Percentiles rank a stretch among this genome's conserved stretches.
Evolutionary conservation across 2,329 filamentous ascomycete species (phyloP).

Genomic region (Penicillium fuscoglaucum): DNA sequence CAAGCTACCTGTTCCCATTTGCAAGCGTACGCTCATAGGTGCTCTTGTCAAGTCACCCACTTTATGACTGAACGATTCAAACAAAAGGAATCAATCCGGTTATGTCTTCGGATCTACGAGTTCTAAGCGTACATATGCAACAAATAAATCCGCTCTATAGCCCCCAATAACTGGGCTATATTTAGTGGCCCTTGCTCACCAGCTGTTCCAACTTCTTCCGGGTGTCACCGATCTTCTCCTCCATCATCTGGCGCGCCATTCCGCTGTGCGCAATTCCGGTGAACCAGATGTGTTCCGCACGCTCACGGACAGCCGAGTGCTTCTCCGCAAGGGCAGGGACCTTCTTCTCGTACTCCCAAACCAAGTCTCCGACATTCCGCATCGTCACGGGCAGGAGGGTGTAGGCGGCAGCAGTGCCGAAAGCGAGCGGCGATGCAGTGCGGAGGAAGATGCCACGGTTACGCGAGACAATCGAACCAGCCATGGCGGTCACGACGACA

Average conservation of each 20-base stretch:
- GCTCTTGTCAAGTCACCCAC: not conserved
- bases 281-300: slow-evolving; percentile 67
- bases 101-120: slow-evolving; percentile 31
- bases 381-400: slow-evolving; percentile 84
- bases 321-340: slow-evolving; percentile 80
- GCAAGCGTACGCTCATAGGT: not conserved
- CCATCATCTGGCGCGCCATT: slow-evolving; percentile 69
- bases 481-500: slow-evolving; percentile 91
- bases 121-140: slow-evolving; percentile 34
- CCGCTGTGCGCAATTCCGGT: slow-evolving; percentile 74
- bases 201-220: slow-evolving; percentile 80
- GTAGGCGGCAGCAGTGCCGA: slow-evolving; percentile 83
- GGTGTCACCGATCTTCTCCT: slow-evolving; percentile 75
- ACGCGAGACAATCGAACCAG: slow-evolving; percentile 84
- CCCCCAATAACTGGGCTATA: slow-evolving; percentile 11
- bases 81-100: slow-evolving; percentile 28
- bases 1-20: slow-evolving; percentile 1
- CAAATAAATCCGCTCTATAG: slow-evolving; percentile 18
- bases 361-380: slow-evolving; percentile 78
- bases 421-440: slow-evolving; percentile 70
- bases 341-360: slow-evolving; percentile 90
- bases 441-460: slow-evolving; percentile 85
- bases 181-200: slow-evolving; percentile 85
- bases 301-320: slow-evolving; percentile 70
- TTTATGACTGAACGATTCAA: slow-evolving; percentile 2